Conservation (phyloP, 2,329 filamentous ascomycete species). For the Arthroderma sp. region DNA sequence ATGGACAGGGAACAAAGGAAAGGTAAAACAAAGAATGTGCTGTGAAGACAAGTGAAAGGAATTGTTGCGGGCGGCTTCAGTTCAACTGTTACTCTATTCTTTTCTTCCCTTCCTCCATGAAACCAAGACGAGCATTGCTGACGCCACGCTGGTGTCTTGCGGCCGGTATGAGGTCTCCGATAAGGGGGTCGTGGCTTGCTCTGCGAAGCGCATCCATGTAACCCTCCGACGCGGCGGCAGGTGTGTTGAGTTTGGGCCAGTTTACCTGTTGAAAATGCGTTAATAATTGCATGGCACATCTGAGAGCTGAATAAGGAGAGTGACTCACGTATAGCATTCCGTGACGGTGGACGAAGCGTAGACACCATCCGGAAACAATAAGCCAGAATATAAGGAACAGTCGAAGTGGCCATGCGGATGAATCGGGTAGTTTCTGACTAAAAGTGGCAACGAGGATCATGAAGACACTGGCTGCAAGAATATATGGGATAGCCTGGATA, state of each 20-base stretch:
- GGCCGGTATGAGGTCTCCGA: slow-evolving; percentile 55
- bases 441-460: slow-evolving; percentile 64
- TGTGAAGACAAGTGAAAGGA: no score
- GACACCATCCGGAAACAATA: slow-evolving; percentile 54
- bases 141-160: slow-evolving; percentile 65
- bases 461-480: slow-evolving; percentile 75
- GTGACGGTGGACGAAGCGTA: slow-evolving; percentile 66
- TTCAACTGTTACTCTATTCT: slow-evolving; percentile 54
- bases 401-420: slow-evolving; percentile 66
- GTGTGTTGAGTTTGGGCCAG: slow-evolving; percentile 92
- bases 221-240: slow-evolving; percentile 72
- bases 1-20: no score
- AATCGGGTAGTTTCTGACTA: slow-evolving; percentile 57
- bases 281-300: not conserved
- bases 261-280: slow-evolving; percentile 53
- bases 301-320: not conserved
- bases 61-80: not conserved
- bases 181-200: slow-evolving; percentile 66
- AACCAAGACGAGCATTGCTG: slow-evolving; percentile 69
- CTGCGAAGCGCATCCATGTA: slow-evolving; percentile 76
- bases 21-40: no score
- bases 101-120: slow-evolving; percentile 95
- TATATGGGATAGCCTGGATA: slow-evolving; percentile 86
- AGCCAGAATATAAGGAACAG: slow-evolving; percentile 72
- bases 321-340: slow-evolving; percentile 85